Conservation (phyloP, 768 basidiomycete species). For the Gyrodon lividus region DNA sequence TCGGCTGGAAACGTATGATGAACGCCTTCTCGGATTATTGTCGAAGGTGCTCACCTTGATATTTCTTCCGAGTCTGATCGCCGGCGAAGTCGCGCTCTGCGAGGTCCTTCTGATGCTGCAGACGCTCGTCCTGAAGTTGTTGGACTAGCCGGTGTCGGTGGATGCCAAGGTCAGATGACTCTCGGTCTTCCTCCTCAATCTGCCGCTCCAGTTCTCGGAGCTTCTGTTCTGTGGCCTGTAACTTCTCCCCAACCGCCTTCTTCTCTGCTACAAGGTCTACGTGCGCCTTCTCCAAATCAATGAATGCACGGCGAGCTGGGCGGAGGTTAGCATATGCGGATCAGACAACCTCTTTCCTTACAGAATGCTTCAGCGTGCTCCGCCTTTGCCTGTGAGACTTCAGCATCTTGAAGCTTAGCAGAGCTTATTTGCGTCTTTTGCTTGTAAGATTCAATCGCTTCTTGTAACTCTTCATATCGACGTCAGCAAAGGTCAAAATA, state of each 20-base stretch:
- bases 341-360: slow-evolving; percentile 28
- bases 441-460: slow-evolving; percentile 64
- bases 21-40: slow-evolving; percentile 6
- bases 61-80: slow-evolving; percentile 83
- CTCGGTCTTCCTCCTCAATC: slow-evolving; percentile 66
- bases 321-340: slow-evolving; percentile 9
- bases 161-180: slow-evolving; percentile 61
- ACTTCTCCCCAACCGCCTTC: slow-evolving; percentile 47
- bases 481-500: background rate
- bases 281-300: slow-evolving; percentile 60
- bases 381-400: slow-evolving; percentile 65
- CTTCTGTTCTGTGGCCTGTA: slow-evolving; percentile 51
- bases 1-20: slow-evolving; percentile 48
- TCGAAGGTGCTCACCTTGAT: slow-evolving; percentile 56
- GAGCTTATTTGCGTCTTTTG: slow-evolving; percentile 58
- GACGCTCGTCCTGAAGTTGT: slow-evolving; percentile 75
- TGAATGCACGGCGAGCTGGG: slow-evolving; percentile 58
- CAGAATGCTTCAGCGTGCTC: slow-evolving; percentile 64
- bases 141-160: slow-evolving; percentile 69
- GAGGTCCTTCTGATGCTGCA: slow-evolving; percentile 78
- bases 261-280: slow-evolving; percentile 50
- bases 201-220: slow-evolving; percentile 59
- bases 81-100: slow-evolving; percentile 73
- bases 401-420: slow-evolving; percentile 61
- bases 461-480: slow-evolving; percentile 51